phyloP scores from a whole-genome alignment of 2,329 filamentous ascomycete genomes.

The Nemania abortiva region DNA sequence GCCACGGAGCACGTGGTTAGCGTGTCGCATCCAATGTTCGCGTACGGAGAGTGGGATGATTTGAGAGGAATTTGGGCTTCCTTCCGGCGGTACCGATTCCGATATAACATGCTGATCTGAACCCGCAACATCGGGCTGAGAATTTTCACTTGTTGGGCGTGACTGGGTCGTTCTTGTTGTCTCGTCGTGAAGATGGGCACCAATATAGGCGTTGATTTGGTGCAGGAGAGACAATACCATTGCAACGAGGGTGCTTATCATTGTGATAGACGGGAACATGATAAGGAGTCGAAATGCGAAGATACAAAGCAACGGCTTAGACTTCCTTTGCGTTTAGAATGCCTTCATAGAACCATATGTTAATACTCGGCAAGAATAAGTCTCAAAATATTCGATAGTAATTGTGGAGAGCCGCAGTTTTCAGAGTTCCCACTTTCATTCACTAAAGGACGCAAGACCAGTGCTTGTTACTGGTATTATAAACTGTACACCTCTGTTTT shows the following conservation, averaged over 20 bases:
- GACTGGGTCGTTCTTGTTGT: not conserved
- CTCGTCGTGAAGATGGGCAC: not conserved
- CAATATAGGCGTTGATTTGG: not conserved
- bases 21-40: slow-evolving; percentile 1
- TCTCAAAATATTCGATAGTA: too few relatives aligned
- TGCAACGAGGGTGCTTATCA: not conserved
- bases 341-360: too few relatives aligned
- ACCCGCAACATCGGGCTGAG: not conserved
- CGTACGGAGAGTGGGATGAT: not conserved
- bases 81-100: too few relatives aligned
- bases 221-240: not conserved
- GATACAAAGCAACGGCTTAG: too few relatives aligned
- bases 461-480: too few relatives aligned
- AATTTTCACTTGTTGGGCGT: not conserved
- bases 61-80: too few relatives aligned
- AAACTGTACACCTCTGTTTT: too few relatives aligned
- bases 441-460: too few relatives aligned
- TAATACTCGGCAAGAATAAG: too few relatives aligned
- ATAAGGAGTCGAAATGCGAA: not conserved
- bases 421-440: too few relatives aligned
- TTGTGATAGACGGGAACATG: not conserved
- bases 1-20: not conserved
- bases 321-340: too few relatives aligned
- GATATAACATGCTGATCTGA: not conserved
- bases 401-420: too few relatives aligned